These are phyloP conservation scores for Alternaria infectoria DNA, from an alignment of 2,329 filamentous ascomycete species.

Conservation along the genomic window DNA sequence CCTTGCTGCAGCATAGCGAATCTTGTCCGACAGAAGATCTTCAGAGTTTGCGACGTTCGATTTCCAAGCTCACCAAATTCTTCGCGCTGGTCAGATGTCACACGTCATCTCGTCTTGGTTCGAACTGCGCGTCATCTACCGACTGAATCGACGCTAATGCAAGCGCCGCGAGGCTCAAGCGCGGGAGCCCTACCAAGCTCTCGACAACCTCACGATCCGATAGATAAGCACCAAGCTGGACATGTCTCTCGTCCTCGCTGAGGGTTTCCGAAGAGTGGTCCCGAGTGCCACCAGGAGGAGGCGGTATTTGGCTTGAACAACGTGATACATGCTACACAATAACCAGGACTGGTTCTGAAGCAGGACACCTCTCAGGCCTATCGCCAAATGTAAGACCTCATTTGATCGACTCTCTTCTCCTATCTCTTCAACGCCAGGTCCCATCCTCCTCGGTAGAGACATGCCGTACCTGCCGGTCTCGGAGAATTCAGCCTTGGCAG, in stretches of 20 bases:
- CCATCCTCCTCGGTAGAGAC: background rate
- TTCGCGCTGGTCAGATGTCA: slow-evolving; percentile 2
- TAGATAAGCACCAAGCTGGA: background rate
- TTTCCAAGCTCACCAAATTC: background rate
- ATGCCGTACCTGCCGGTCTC: background rate
- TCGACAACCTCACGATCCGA: background rate
- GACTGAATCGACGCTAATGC: slow-evolving; percentile 10
- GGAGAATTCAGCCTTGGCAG: background rate
- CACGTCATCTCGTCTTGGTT: slow-evolving; percentile 19
- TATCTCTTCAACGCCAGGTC: background rate
- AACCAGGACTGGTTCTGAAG: background rate
- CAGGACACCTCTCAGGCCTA: background rate
- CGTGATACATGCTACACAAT: background rate
- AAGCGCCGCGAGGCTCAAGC: background rate
- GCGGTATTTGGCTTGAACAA: background rate
- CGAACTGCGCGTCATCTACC: slow-evolving; percentile 18
- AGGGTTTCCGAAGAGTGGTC: background rate
- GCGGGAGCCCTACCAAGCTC: background rate
- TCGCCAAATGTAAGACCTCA: background rate
- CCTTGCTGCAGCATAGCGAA: background rate
- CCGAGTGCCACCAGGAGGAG: background rate
- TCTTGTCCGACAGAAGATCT: background rate
- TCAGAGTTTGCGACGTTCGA: background rate
- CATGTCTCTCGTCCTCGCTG: background rate
- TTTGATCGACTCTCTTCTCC: background rate